Conservation (phyloP, 345 rosid genomes). For the Zanthoxylum bungeanum region DNA sequence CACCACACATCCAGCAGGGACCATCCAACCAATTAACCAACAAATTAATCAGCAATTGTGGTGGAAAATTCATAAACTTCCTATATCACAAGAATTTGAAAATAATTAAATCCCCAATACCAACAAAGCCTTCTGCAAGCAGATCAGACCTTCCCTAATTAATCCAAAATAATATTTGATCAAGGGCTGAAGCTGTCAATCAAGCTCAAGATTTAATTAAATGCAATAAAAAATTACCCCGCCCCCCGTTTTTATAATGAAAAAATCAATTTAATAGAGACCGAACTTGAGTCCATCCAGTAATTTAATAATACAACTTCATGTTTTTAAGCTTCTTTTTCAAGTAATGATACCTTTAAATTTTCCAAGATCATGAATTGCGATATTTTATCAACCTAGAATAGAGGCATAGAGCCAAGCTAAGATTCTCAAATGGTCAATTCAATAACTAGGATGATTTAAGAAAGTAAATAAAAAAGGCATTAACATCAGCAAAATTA, state of each 20-base stretch:
- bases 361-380: neutral
- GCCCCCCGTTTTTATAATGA: neutral
- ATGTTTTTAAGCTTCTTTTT: neutral
- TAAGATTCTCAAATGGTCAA: neutral
- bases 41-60: neutral
- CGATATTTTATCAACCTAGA: neutral
- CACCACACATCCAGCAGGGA: neutral
- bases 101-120: neutral
- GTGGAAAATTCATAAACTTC: neutral
- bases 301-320: neutral
- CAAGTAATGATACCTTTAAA: neutral
- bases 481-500: neutral
- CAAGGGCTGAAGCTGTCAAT: neutral
- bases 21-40: neutral
- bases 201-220: neutral
- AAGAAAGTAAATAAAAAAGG: neutral
- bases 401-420: neutral
- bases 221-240: neutral
- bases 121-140: constrained; percentile 10
- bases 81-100: neutral
- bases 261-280: neutral
- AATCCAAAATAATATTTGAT: neutral
- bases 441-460: neutral
- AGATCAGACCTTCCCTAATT: neutral
- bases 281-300: neutral